These are phyloP conservation scores for Scheffersomyces segobiensis DNA, from an alignment of 1,139 yeast species.

Conservation along the genomic window DNA sequence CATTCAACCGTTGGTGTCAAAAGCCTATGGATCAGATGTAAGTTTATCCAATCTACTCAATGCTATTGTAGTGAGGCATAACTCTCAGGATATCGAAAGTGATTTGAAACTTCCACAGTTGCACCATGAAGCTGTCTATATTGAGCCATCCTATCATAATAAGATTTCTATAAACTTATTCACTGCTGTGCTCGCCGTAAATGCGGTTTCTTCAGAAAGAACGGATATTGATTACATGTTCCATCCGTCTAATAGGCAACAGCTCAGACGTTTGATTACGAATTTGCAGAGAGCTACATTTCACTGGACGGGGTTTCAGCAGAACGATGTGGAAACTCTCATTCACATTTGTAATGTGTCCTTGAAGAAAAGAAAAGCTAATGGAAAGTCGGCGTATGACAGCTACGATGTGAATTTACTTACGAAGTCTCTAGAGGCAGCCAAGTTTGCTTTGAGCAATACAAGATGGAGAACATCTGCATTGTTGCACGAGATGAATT, in stretches of 20 bases:
- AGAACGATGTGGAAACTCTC: conserved; percentile 53
- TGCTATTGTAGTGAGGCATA: conserved; percentile 56
- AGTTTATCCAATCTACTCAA: conserved; percentile 44
- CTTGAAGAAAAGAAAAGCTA: conserved; percentile 31
- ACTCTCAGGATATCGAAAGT: conserved; percentile 48
- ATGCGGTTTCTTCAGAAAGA: conserved; percentile 72
- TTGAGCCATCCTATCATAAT: conserved; percentile 64
- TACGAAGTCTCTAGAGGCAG: conserved; percentile 39
- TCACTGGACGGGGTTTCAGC: conserved; percentile 73
- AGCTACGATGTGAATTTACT: conserved; percentile 40
- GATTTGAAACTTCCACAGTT: conserved; percentile 62
- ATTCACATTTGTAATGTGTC: conserved; percentile 49
- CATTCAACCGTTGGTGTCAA: conserved; percentile 46
- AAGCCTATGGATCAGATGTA: conserved; percentile 38
- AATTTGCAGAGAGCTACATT: conserved; percentile 68
- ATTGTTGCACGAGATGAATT: conserved; percentile 63
- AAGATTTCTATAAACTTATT: conserved; percentile 61
- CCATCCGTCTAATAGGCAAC: conserved; percentile 55
- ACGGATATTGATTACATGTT: conserved; percentile 71
- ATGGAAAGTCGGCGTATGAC: conserved; percentile 29
- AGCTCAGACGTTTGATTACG: conserved; percentile 55
- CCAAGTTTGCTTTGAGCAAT: conserved; percentile 51
- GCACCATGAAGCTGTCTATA: conserved; percentile 55
- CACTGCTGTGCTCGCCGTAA: conserved; percentile 65
- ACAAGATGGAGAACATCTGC: conserved; percentile 58